phyloP scores from a whole-genome alignment of 1,284 basidiomycete genomes.

The Apiotrichum laibachii region DNA sequence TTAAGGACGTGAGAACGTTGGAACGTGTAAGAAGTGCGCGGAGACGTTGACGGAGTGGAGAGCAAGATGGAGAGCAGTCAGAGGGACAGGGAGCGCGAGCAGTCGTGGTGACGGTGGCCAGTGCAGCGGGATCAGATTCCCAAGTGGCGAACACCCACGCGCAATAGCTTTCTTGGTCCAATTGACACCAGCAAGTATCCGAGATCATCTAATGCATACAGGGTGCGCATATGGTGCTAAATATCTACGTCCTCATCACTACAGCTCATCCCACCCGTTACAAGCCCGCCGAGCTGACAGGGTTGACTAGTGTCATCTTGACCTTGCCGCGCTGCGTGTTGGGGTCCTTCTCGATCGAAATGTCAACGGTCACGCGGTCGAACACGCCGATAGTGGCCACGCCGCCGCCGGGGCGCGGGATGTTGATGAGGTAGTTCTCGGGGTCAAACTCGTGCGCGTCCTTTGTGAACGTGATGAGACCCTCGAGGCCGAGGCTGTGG shows the following conservation, averaged over 20 bases:
- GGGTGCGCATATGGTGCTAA: background rate
- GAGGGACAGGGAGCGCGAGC: background rate
- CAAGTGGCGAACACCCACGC: background rate
- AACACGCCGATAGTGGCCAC: conserved; percentile 75
- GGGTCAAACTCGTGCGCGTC: conserved; percentile 80
- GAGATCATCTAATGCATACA: conserved; percentile 4
- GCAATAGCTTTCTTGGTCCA: too few species aligned
- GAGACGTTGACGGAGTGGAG: too few species aligned
- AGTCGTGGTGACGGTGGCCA: background rate
- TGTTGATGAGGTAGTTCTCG: conserved; percentile 79
- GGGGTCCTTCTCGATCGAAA: conserved; percentile 89
- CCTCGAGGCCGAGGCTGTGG: conserved; percentile 74
- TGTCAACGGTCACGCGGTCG: conserved; percentile 84
- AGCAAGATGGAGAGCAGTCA: background rate
- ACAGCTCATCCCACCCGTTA: conserved; percentile 13
- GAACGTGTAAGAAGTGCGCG: too few species aligned
- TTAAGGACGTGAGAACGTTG: too few species aligned
- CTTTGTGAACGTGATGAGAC: conserved; percentile 85
- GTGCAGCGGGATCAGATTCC: background rate
- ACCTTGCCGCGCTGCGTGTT: conserved; percentile 92
- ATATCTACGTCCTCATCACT: background rate
- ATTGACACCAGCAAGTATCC: too few species aligned
- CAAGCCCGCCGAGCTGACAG: conserved; percentile 41
- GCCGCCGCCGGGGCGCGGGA: conserved; percentile 57
- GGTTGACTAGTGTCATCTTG: conserved; percentile 63